A percentile compares a stretch with the other conserved stretches of the same genome.
phyloP scores from a whole-genome alignment of 352 stramenopile species.

The Phytopythium helicoides region DNA sequence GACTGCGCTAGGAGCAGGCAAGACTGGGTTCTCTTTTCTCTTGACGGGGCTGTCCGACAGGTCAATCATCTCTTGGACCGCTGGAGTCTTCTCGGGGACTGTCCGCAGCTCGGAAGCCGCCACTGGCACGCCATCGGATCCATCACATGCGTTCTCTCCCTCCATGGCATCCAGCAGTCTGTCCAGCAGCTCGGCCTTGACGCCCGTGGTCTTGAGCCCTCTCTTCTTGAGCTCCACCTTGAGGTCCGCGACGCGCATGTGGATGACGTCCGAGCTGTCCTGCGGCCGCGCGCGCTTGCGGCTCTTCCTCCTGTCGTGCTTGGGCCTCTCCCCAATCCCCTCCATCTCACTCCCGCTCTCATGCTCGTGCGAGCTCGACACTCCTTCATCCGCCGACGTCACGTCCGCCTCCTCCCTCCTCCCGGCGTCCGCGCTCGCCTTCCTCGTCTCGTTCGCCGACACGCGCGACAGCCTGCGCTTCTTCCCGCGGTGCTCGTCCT shows the following conservation, averaged over 20 bases:
- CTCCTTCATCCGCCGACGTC: no score
- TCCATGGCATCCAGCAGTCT: slow-evolving; percentile 50
- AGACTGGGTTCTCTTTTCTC: no score
- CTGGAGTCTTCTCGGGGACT: no score
- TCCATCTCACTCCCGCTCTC: not conserved
- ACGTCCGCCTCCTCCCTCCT: not conserved
- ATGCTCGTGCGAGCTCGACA: no score
- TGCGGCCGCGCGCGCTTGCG: slow-evolving; percentile 40
- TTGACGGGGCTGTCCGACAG: no score
- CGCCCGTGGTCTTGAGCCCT: slow-evolving; percentile 42
- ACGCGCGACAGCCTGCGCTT: slow-evolving; percentile 20
- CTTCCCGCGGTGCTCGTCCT: slow-evolving; percentile 10
- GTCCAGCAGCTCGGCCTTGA: slow-evolving; percentile 49
- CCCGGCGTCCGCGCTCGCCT: not conserved
- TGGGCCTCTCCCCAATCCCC: not conserved
- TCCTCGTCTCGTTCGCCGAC: not conserved
- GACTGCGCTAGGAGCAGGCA: no score
- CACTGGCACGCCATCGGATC: no score
- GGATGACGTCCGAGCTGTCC: slow-evolving; percentile 10
- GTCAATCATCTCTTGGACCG: no score
- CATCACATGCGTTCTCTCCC: slow-evolving; percentile 31
- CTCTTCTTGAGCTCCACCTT: slow-evolving; percentile 57
- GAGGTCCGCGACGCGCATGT: slow-evolving; percentile 53
- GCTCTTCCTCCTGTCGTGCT: slow-evolving; percentile 15
- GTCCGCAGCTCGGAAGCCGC: slow-evolving; percentile 1